Evolutionary conservation across 257 asterid genomes (phyloP), one percentile per base, ranked within the genome.

Genomic region (Fraxinus americana): DNA sequence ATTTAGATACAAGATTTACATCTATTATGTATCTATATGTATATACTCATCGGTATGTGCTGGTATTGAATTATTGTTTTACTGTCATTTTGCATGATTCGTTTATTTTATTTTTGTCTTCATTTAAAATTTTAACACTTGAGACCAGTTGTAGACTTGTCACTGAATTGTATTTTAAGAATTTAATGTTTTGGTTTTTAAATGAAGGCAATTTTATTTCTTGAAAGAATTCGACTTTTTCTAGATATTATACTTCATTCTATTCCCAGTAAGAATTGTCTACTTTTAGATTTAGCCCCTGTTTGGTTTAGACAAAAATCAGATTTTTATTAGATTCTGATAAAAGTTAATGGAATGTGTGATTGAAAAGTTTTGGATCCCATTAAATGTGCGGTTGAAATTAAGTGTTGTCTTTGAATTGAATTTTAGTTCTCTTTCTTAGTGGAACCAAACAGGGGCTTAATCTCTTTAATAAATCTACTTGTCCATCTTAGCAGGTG

Each of bases 401-500:
- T 38, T 38, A 38, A 38, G 9, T 38, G 41, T 1, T 7, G 39
- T 5, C 39, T 36, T 38, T 38, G 41, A 36, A 5, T 36, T 36
- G 41, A 36, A 36, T 36, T 36, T 36, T 38, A 38, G 6, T 38
- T 38, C 41, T 5, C 41, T 38, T 38, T 38, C 9, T 38, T 38
- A 38, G 41, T 38, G 41, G 41, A 38, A 38, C 41, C 41, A 38
- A 38, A 38, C 41, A 38, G 41, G 10, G 41, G 35, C 9, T 50
- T 14, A 59, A 59, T 59, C 67, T 59, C 67, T 59, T 0, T 59
- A 23, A 9, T 59, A n/a, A 2, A 4, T 48, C 29, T 12, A 59
- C 67, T 59, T 21, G 69, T 17, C 19, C 65, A 41, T 52, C 17
- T 84, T 65, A 12, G 23, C 75, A 11, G 73, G 77, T 48, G 41